Percentiles rank a stretch among this genome's conserved stretches.
Evolutionary conservation across 805 yeast species (phyloP).

Genomic region (Schwanniomyces polymorphus): DNA sequence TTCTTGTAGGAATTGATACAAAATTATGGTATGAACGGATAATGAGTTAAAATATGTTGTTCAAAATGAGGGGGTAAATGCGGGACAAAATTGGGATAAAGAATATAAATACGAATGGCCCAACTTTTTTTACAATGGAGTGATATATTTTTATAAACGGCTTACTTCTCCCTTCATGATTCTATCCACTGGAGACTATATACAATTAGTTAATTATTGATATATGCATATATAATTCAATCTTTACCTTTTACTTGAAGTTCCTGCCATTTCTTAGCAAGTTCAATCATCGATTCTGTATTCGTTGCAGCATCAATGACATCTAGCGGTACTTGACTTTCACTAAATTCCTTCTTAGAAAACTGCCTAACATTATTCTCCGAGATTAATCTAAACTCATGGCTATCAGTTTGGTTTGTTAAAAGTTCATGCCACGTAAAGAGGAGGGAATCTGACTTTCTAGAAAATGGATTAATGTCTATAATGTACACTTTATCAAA

Average conservation of each 20-base stretch:
- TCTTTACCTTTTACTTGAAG: not conserved
- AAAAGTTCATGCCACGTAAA: slow-evolving; percentile 83
- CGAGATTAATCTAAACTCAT: slow-evolving; percentile 65
- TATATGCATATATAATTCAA: not conserved
- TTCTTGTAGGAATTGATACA: not conserved
- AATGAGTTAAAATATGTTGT: not conserved
- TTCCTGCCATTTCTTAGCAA: slow-evolving; percentile 58
- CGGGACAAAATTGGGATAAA: not conserved
- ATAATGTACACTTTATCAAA: slow-evolving; percentile 63
- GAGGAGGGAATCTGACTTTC: slow-evolving; percentile 74
- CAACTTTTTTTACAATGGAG: too few relatives aligned
- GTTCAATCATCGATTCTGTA: slow-evolving; percentile 66
- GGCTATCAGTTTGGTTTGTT: slow-evolving; percentile 30
- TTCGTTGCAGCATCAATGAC: slow-evolving; percentile 80
- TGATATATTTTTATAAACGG: too few relatives aligned
- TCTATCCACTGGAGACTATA: too few relatives aligned
- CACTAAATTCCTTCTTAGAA: slow-evolving; percentile 79
- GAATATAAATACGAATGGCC: not conserved
- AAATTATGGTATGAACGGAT: not conserved
- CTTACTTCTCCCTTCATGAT: too few relatives aligned
- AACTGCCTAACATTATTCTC: slow-evolving; percentile 73
- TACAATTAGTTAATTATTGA: not conserved
- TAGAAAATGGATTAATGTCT: slow-evolving; percentile 84
- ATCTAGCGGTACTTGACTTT: slow-evolving; percentile 89
- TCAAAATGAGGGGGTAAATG: not conserved